Conservation (phyloP, 2,329 filamentous ascomycete genomes). For the Fusarium penzigii region DNA sequence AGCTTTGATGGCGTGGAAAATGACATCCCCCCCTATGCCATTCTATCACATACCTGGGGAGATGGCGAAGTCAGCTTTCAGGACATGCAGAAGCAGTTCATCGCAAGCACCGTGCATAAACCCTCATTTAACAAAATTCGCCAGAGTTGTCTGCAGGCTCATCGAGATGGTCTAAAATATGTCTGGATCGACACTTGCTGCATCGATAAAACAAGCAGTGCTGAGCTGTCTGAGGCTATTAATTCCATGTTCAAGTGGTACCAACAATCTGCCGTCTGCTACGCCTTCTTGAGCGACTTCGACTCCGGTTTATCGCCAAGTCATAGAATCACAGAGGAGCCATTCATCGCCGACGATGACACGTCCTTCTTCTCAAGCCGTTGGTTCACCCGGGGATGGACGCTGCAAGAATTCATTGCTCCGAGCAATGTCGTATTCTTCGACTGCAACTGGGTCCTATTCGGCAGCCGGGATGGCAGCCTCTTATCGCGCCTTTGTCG, state of each 20-base stretch:
- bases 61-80: slow-evolving; percentile 32
- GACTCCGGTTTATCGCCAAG: background rate
- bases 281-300: slow-evolving; percentile 28
- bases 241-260: slow-evolving; percentile 34
- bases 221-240: slow-evolving; percentile 30
- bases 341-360: background rate
- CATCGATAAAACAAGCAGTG: slow-evolving; percentile 29
- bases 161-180: slow-evolving; percentile 9
- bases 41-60: slow-evolving; percentile 40
- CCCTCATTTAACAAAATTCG: slow-evolving; percentile 23
- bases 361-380: slow-evolving; percentile 17
- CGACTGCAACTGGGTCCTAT: slow-evolving; percentile 25
- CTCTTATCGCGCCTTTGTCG: slow-evolving; percentile 18
- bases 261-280: slow-evolving; percentile 23
- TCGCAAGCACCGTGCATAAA: background rate
- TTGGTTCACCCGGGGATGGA: slow-evolving; percentile 29
- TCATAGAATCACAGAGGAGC: background rate
- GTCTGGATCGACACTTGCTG: slow-evolving; percentile 34
- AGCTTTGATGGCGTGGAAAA: slow-evolving; percentile 20
- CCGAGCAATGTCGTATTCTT: slow-evolving; percentile 31
- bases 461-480: slow-evolving; percentile 26
- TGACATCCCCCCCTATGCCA: slow-evolving; percentile 31
- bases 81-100: slow-evolving; percentile 16
- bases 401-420: slow-evolving; percentile 34
- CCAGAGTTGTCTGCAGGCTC: slow-evolving; percentile 15